Evolutionary conservation across 225 moss, liverwort and hornwort species (phyloP).

Genomic region (Polytrichum formosum): DNA sequence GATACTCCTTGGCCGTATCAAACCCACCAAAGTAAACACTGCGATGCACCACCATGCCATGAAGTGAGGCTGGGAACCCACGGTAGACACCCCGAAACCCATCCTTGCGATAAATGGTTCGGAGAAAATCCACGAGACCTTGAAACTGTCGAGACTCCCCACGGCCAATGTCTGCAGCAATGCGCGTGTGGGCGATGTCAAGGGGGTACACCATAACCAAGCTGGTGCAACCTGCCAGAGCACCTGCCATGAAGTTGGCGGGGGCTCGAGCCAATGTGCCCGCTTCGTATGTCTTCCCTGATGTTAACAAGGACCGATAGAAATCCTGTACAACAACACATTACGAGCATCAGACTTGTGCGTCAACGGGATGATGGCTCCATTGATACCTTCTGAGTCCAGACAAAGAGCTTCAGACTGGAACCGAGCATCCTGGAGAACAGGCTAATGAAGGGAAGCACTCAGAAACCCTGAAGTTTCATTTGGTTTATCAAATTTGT

Average conservation of each 20-base stretch:
- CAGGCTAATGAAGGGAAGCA: too few species aligned
- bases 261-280: slow-evolving; percentile 65
- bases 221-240: slow-evolving; percentile 85
- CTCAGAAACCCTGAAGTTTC: too few species aligned
- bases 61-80: slow-evolving; percentile 92
- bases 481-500: too few species aligned
- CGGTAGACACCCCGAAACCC: slow-evolving; percentile 91
- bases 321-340: slow-evolving; percentile 62
- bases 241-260: slow-evolving; percentile 84
- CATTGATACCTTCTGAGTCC: background rate
- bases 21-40: slow-evolving; percentile 96
- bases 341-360: background rate
- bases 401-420: background rate
- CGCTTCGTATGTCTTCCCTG: slow-evolving; percentile 22
- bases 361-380: background rate
- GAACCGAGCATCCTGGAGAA: too few species aligned
- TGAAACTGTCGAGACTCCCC: slow-evolving; percentile 77
- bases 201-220: slow-evolving; percentile 85
- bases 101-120: slow-evolving; percentile 75
- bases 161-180: slow-evolving; percentile 89
- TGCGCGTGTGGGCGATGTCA: slow-evolving; percentile 89
- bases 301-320: slow-evolving; percentile 64
- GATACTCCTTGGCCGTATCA: slow-evolving; percentile 86
- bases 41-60: slow-evolving; percentile 93
- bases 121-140: slow-evolving; percentile 68